Conservation (phyloP, 768 basidiomycete species). For the Hericium coralloides region DNA sequence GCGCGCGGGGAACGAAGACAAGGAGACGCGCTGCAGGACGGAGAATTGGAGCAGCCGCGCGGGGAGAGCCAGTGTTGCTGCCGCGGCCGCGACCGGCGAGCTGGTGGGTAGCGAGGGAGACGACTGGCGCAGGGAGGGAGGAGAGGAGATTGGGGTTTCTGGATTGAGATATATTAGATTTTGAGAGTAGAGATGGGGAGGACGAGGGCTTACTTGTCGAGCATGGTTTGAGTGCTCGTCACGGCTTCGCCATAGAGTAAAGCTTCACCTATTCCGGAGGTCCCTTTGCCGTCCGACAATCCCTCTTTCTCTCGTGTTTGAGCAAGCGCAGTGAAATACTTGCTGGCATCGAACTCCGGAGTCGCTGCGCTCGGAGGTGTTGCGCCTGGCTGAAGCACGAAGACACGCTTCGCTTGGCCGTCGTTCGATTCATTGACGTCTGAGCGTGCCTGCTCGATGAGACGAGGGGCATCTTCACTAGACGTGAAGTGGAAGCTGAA, state of each 20-base stretch:
- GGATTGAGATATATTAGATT: not conserved
- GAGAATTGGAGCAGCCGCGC: constrained; percentile 82
- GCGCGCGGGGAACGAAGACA: constrained; percentile 44
- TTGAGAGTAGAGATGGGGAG: not conserved
- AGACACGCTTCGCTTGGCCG: constrained; percentile 20
- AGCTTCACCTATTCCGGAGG: constrained; percentile 64
- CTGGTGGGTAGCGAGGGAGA: constrained; percentile 84
- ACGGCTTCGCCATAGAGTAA: constrained; percentile 84
- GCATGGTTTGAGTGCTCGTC: constrained; percentile 90
- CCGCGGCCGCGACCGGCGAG: constrained; percentile 85
- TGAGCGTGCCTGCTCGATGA: constrained; percentile 23
- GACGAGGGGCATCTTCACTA: constrained; percentile 19
- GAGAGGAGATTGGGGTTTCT: constrained; percentile 75
- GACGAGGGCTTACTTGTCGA: constrained; percentile 67
- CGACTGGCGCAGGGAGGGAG: constrained; percentile 60
- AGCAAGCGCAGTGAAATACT: constrained; percentile 50
- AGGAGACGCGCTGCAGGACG: constrained; percentile 52
- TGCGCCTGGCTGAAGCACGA: constrained; percentile 38
- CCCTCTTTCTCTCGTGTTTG: constrained; percentile 21
- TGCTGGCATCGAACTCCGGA: constrained; percentile 61
- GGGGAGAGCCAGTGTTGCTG: constrained; percentile 91
- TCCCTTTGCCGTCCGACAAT: not conserved
- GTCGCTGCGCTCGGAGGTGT: constrained; percentile 46
- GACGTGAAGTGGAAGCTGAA: constrained; percentile 47
- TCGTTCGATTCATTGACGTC: constrained; percentile 28